These are phyloP conservation scores for Phytophthora sp. DNA, from an alignment of 352 stramenopile species.

Conservation along the genomic window DNA sequence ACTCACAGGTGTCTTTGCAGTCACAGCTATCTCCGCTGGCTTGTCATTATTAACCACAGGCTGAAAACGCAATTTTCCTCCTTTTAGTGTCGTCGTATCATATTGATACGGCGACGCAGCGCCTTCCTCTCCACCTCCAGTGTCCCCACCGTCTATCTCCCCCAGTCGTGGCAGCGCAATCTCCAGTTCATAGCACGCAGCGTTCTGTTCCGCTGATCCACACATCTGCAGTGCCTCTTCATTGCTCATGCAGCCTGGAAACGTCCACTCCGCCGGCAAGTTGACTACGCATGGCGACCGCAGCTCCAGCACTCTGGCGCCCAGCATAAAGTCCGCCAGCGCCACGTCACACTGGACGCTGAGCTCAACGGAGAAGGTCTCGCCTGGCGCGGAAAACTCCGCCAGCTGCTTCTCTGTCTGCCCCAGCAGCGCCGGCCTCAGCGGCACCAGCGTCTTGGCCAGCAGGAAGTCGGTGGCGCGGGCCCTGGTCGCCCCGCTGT, in stretches of 20 bases:
- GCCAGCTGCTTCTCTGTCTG: slow-evolving; percentile 26
- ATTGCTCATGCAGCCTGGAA: slow-evolving; percentile 40
- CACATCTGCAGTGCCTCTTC: slow-evolving; percentile 57
- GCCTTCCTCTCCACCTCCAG: slow-evolving; percentile 6
- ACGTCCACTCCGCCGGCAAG: slow-evolving; percentile 57
- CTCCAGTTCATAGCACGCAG: slow-evolving; percentile 58
- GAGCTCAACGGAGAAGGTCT: slow-evolving; percentile 42
- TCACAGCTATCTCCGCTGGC: background rate
- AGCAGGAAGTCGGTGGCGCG: slow-evolving; percentile 40
- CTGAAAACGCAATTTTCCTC: slow-evolving; percentile 59
- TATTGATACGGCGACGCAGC: slow-evolving; percentile 20
- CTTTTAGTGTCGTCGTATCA: slow-evolving; percentile 29
- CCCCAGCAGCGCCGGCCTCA: slow-evolving; percentile 39
- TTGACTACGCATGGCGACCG: slow-evolving; percentile 39
- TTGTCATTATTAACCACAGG: background rate
- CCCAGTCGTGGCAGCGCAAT: slow-evolving; percentile 40
- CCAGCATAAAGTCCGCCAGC: slow-evolving; percentile 54
- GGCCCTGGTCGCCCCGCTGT: slow-evolving; percentile 34
- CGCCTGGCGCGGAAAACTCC: slow-evolving; percentile 12
- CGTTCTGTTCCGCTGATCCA: slow-evolving; percentile 42
- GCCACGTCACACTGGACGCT: slow-evolving; percentile 52
- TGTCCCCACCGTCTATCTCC: background rate
- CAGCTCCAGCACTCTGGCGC: slow-evolving; percentile 48
- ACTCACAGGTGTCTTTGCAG: background rate
- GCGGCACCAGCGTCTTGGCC: slow-evolving; percentile 40